Evolutionary conservation across 2,329 filamentous ascomycete genomes (phyloP).

Genomic region (Aspergillus aculeatus): DNA sequence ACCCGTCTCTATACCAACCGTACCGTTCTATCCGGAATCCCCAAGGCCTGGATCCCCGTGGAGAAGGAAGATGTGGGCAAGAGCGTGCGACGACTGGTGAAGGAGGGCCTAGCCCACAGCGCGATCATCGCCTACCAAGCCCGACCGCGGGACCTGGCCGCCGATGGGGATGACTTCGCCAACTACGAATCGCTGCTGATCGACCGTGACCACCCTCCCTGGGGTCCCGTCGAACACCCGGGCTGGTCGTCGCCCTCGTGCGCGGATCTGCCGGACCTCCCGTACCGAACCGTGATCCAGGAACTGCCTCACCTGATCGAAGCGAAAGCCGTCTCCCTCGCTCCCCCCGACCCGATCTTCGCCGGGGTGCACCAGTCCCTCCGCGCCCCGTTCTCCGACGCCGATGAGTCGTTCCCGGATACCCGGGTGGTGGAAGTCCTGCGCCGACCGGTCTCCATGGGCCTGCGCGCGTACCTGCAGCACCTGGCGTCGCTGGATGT

Average conservation of each 20-base stretch:
- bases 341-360: conserved; percentile 56
- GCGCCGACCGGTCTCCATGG: conserved; percentile 68
- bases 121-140: conserved; percentile 78
- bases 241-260: conserved; percentile 85
- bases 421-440: conserved; percentile 68
- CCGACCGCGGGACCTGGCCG: conserved; percentile 61
- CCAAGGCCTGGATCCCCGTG: conserved; percentile 80
- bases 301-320: conserved; percentile 90
- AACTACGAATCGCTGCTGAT: conserved; percentile 33
- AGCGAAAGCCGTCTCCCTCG: conserved; percentile 85
- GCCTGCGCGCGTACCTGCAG: conserved; percentile 73
- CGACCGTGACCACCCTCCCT: conserved; percentile 55
- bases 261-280: conserved; percentile 72
- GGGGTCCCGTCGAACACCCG: conserved; percentile 80
- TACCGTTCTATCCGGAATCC: conserved; percentile 75
- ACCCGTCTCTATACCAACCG: conserved; percentile 84
- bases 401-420: conserved; percentile 53
- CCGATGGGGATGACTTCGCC: conserved; percentile 33
- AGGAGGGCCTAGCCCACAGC: conserved; percentile 69
- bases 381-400: conserved; percentile 31
- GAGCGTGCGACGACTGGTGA: conserved; percentile 73
- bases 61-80: conserved; percentile 79
- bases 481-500: conserved; percentile 69
- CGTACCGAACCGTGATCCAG: conserved; percentile 75
- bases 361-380: conserved; percentile 38